phyloP scores from a whole-genome alignment of 805 yeast species.

The Kodamaea lidongshanica region DNA sequence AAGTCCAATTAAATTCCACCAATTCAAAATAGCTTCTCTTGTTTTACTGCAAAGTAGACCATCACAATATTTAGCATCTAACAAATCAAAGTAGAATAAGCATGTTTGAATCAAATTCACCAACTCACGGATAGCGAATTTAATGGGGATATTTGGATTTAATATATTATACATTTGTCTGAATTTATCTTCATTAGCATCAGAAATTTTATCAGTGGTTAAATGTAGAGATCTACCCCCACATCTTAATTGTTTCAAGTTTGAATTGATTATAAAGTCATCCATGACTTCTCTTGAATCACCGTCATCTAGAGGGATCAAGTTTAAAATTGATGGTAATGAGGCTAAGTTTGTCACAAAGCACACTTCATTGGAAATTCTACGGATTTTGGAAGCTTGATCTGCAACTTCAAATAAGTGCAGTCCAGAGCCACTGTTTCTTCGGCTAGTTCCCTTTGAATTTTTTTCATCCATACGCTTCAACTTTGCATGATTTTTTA shows the following conservation, averaged over 20 bases:
- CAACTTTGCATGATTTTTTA: slow-evolving; percentile 60
- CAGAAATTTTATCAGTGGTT: slow-evolving; percentile 58
- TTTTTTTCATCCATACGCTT: slow-evolving; percentile 40
- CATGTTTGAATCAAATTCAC: slow-evolving; percentile 70
- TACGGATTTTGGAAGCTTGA: slow-evolving; percentile 1
- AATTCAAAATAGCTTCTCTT: slow-evolving; percentile 57
- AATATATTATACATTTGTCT: slow-evolving; percentile 63
- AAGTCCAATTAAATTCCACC: slow-evolving; percentile 80
- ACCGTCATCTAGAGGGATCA: slow-evolving; percentile 66
- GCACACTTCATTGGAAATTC: slow-evolving; percentile 28
- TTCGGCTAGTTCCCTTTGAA: slow-evolving; percentile 4
- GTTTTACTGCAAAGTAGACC: slow-evolving; percentile 81
- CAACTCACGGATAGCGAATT: slow-evolving; percentile 67
- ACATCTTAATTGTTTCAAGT: slow-evolving; percentile 71
- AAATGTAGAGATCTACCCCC: slow-evolving; percentile 79
- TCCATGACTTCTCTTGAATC: slow-evolving; percentile 46
- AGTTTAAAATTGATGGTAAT: slow-evolving; percentile 65
- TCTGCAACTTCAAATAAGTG: background rate
- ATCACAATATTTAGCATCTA: slow-evolving; percentile 67
- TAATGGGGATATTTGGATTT: slow-evolving; percentile 43
- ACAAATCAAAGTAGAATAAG: slow-evolving; percentile 68
- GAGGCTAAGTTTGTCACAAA: slow-evolving; percentile 81
- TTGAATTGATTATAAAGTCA: slow-evolving; percentile 64
- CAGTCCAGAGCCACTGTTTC: slow-evolving; percentile 4
- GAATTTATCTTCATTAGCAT: slow-evolving; percentile 77